Evolutionary conservation across 2,329 filamentous ascomycete species (phyloP).

Genomic region (Fusarium hostae): DNA sequence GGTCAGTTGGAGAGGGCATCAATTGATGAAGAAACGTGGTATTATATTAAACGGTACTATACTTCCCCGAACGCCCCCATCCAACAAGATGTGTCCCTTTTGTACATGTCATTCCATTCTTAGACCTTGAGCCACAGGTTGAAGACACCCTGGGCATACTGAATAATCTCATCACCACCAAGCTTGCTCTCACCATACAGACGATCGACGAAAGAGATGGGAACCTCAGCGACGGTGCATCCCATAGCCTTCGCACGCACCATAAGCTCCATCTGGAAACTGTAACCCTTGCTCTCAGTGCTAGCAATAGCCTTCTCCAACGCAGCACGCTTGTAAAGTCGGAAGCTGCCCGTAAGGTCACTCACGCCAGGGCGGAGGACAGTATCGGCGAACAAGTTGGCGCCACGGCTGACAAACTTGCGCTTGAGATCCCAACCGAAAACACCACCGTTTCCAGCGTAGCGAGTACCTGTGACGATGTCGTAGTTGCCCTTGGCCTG

Average conservation of each 20-base stretch:
- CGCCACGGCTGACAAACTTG: constrained; percentile 85
- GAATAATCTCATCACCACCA: constrained; percentile 93
- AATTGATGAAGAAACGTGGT: constrained; percentile 42
- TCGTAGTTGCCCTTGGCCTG: constrained; percentile 86
- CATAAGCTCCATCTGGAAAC: constrained; percentile 99
- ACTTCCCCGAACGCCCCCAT: constrained; percentile 47
- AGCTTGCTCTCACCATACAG: constrained; percentile 96
- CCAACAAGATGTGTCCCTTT: constrained; percentile 41
- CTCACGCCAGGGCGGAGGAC: constrained; percentile 92
- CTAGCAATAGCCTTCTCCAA: constrained; percentile 89
- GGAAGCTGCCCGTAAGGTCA: constrained; percentile 93
- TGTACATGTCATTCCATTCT: constrained; percentile 32
- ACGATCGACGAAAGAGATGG: constrained; percentile 95
- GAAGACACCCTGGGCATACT: constrained; percentile 90
- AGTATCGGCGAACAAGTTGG: constrained; percentile 96
- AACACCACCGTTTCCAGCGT: constrained; percentile 88
- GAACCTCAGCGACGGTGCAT: constrained; percentile 91
- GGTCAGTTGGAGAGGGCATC: neutral
- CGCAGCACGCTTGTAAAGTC: constrained; percentile 91
- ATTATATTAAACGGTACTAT: constrained; percentile 49
- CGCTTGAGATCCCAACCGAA: constrained; percentile 97
- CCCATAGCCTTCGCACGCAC: constrained; percentile 97
- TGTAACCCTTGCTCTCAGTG: constrained; percentile 97
- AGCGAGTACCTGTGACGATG: constrained; percentile 96
- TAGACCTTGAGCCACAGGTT: constrained; percentile 82